Evolutionary conservation across 768 basidiomycete species (phyloP), one percentile per base, ranked within the genome.

Genomic region (Suillus subluteus): DNA sequence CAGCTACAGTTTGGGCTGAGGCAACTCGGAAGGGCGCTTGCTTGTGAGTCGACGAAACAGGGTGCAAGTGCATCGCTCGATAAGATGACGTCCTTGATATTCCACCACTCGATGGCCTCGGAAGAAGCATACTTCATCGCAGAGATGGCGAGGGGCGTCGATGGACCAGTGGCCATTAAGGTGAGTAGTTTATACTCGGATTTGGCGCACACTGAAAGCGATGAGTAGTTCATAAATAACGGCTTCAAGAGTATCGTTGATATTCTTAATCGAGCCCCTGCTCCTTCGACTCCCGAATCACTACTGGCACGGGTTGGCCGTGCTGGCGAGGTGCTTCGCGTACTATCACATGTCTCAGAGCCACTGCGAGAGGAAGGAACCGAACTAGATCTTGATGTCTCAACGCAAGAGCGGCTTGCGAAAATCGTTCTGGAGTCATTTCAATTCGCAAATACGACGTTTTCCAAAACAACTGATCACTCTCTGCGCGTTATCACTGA

Each of bases 61-160:
- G 80, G 82, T 13, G 89, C 90, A n/a, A 84, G 84, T 48, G 81
- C 82, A 18, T 87, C 86, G 62, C 79, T 95, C 46, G 88, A 91
- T 70, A 88, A 83, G 67, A 79, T 94, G 59, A 88, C 88, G 0
- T 81, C 84, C 6, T 85, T 86, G 72, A 79, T 94, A 9, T 91
- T 95, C 70, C 88, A 86, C 67, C 87, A 91, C 66, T 88, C 87
- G 11, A 88, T 92, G 76, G 87, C 89, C 18, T 85, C 88, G 0
- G 92, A 94, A 69, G 90, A 94, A 75, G 92, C 91, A 0, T 91
- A 89, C 68, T 91, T 93, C 70, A 88, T 94, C 6, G 91, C 91
- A n/a, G 90, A 92, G 73, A 91, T 94, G 85, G 84, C 89, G 23
- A 84, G 85, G 69, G 90, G 90, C 37, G 88, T 90, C 11, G 88